Evolutionary conservation across 2,329 filamentous ascomycete species (phyloP), one percentile per base, ranked within the genome.

Genomic region (Stylonectria norvegica): DNA sequence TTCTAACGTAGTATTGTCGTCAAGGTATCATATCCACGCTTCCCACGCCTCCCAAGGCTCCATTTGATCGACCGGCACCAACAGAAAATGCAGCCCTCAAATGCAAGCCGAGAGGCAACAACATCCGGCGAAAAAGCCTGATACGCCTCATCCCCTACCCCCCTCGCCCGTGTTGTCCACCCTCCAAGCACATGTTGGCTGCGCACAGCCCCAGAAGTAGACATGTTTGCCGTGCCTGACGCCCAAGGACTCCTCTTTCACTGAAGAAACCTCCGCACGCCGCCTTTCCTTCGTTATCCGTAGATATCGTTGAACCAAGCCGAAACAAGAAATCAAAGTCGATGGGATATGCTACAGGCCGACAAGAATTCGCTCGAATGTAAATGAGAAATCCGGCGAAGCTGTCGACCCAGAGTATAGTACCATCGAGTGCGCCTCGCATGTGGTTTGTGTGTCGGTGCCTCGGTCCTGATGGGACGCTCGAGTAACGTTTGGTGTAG

Each of bases 1-100:
- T 50, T 64, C 52, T 58, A 60, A 60, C 57, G 55, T 58, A 57
- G 52, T 54, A 51, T 53, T 57, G 50, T 62, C 60, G 53, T 63
- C 55, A 59, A 57, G 57, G 61, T 64, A 64, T 64, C 59, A 58
- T 63, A 53, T 52, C 53, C 49, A 48, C 59, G 32, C 37, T 40
- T 35, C 48, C 37, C 50, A 38, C 43, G 49, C 36, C 38, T 49
- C 45, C 47, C 47, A 37, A 52, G 46, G 48, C 51, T 40, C 51
- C 41, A 44, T 52, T 45, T 49, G 48, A 47, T 50, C 50, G 52
- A 48, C 47, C 40, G 44, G 55, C 48, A 50, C 45, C 47, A 41
- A 46, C 54, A 52, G 50, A 47, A 45, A 56, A 47, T 52, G 55
- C 42, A 55, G 50, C 52, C 50, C 47, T 55, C 52, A 49, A 49